phyloP scores from a whole-genome alignment of 768 basidiomycete species.

The Lentinula sp. region DNA sequence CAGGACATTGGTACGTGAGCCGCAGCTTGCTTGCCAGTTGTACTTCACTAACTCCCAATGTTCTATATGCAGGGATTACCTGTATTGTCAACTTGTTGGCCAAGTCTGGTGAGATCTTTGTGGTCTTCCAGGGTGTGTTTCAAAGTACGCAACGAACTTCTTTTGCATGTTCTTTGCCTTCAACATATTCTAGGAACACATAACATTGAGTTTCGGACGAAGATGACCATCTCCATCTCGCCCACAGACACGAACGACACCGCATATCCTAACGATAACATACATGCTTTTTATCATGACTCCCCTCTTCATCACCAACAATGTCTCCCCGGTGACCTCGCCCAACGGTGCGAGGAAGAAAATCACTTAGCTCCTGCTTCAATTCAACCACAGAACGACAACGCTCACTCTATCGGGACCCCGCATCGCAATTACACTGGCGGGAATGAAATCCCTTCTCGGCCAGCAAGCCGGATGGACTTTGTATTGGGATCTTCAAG shows the following conservation, averaged over 20 bases:
- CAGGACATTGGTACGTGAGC: background rate
- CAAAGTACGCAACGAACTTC: no score
- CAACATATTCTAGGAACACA: background rate
- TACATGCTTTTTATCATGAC: background rate
- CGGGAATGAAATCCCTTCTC: background rate
- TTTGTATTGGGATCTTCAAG: background rate
- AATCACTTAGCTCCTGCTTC: background rate
- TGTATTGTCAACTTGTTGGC: no score
- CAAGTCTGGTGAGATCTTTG: no score
- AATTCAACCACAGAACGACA: background rate
- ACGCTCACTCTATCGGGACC: background rate
- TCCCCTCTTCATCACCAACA: background rate
- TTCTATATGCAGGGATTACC: background rate
- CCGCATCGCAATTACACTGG: background rate
- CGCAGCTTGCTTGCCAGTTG: no score
- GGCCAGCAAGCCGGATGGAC: constrained; percentile 1
- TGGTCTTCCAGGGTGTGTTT: no score
- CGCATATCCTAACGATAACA: background rate
- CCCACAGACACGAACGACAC: background rate
- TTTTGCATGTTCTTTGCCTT: no score
- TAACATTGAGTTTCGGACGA: background rate
- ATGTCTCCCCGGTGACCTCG: background rate
- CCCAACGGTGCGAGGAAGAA: background rate
- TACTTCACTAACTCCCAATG: background rate
- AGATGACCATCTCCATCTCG: background rate